phyloP scores from a whole-genome alignment of 768 basidiomycete genomes.

The Rossbeevera mucosa region DNA sequence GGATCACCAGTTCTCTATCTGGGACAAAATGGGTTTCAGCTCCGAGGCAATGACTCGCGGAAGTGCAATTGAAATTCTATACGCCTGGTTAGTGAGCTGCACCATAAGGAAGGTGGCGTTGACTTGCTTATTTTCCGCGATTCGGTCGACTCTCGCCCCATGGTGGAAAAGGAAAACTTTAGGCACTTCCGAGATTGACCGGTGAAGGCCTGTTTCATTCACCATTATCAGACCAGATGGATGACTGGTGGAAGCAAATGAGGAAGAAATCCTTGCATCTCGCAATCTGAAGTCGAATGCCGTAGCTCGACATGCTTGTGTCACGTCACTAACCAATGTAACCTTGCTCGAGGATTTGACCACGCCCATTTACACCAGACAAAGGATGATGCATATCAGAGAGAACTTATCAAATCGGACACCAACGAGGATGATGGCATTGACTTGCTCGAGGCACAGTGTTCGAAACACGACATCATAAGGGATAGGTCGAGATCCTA shows the following conservation, averaged over 20 bases:
- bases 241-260: slow-evolving; percentile 31
- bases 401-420: too few species aligned
- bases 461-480: background rate
- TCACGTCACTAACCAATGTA: slow-evolving; percentile 20
- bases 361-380: too few species aligned
- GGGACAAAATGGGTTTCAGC: too few species aligned
- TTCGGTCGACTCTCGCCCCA: too few species aligned
- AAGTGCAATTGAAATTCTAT: too few species aligned
- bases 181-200: slow-evolving; percentile 35
- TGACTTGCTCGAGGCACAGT: background rate
- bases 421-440: background rate
- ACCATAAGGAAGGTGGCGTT: too few species aligned
- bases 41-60: too few species aligned
- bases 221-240: slow-evolving; percentile 27
- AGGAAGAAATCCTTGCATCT: slow-evolving; percentile 7
- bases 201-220: slow-evolving; percentile 37
- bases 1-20: too few species aligned
- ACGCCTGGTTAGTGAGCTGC: too few species aligned
- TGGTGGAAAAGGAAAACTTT: slow-evolving; percentile 30
- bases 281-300: slow-evolving; percentile 5
- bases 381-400: too few species aligned
- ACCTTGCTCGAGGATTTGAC: too few species aligned
- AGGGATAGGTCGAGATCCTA: background rate
- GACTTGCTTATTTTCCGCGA: too few species aligned
- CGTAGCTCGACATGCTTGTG: slow-evolving; percentile 26